Evolutionary conservation across 352 stramenopile species (phyloP), one percentile per base, ranked within the genome.

Genomic region (Pythium aquatile): DNA sequence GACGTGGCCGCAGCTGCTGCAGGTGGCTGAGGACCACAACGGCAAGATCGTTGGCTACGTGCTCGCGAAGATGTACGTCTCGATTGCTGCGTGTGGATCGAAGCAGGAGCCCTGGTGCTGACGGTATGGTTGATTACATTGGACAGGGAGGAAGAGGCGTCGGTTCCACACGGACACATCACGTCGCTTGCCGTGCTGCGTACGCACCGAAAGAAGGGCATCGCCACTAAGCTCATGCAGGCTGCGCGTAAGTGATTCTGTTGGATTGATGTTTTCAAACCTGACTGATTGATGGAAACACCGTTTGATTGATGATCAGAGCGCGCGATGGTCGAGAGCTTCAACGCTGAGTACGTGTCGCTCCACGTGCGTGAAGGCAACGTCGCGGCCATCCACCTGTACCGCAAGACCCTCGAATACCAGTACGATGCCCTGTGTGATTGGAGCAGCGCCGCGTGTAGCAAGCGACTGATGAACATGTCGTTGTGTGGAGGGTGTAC

Each of bases 1-100:
- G 62, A 96, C 95, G 59, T 99, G 98, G 98, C 98, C 98, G 37
- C 97, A 99, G 75, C 85, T 99, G 57, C 90, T 99, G 13, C 98
- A 98, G 77, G 98, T 99, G 29, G 97, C 97, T 0, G 97, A 99
- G 75, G 96, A 99, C 69, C 87, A 97, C 72, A 90, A 97, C 66
- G 95, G 97, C 53, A 98, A 98, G 68, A 99, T 99, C 76, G 98
- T 99, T 24, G 98, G 98, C 56, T 99, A 99, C 76, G 97, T 99
- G 17, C 78, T 99, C 39, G 98, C 97, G 35, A 99, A 99, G 76
- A 99, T 99, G 97, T 98, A 90, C 77, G 79, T 75, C 5, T 2
- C 42, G 8, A 11, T n/a, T 49, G 17, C 8, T 10, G 26, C 16
- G 13, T n/a, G 8, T 13, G 42, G 10, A 17, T 17, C 7, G 3